Evolutionary conservation across 2,329 filamentous ascomycete species (phyloP).

Genomic region (Pezicula rhizophila): DNA sequence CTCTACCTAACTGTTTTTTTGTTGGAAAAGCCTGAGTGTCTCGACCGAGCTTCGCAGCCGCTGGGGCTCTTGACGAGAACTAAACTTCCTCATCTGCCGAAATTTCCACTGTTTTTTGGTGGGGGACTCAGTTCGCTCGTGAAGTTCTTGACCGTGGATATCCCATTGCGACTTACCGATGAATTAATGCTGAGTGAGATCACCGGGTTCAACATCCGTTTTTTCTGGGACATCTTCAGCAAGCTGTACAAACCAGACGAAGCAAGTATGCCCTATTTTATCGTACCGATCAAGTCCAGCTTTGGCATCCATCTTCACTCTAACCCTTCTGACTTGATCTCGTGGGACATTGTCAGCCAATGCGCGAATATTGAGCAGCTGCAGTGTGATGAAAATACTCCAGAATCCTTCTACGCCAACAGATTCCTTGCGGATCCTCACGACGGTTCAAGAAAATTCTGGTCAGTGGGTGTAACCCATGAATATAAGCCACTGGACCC

Average conservation of each 20-base stretch:
- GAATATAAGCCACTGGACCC: slow-evolving; percentile 58
- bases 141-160: slow-evolving; percentile 38
- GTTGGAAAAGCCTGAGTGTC: slow-evolving; percentile 47
- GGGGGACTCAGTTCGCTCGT: slow-evolving; percentile 54
- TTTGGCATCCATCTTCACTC: background rate
- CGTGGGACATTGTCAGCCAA: slow-evolving; percentile 52
- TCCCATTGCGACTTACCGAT: slow-evolving; percentile 35
- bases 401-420: slow-evolving; percentile 44
- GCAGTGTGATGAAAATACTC: slow-evolving; percentile 34
- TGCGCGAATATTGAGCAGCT: slow-evolving; percentile 28
- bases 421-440: slow-evolving; percentile 52
- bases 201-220: slow-evolving; percentile 65
- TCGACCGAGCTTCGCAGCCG: slow-evolving; percentile 55
- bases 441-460: slow-evolving; percentile 59
- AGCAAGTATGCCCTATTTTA: slow-evolving; percentile 72
- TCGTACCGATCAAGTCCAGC: slow-evolving; percentile 52
- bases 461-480: slow-evolving; percentile 44
- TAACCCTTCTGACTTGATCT: slow-evolving; percentile 37
- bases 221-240: slow-evolving; percentile 84
- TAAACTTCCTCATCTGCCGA: slow-evolving; percentile 56
- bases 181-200: slow-evolving; percentile 45
- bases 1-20: slow-evolving; percentile 59
- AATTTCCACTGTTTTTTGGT: slow-evolving; percentile 68
- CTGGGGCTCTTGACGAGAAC: slow-evolving; percentile 67
- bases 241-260: slow-evolving; percentile 67